Percentiles rank a stretch among this genome's conserved stretches.
Conservation (phyloP, 768 basidiomycete species). For the Tubosaeta sp. region DNA sequence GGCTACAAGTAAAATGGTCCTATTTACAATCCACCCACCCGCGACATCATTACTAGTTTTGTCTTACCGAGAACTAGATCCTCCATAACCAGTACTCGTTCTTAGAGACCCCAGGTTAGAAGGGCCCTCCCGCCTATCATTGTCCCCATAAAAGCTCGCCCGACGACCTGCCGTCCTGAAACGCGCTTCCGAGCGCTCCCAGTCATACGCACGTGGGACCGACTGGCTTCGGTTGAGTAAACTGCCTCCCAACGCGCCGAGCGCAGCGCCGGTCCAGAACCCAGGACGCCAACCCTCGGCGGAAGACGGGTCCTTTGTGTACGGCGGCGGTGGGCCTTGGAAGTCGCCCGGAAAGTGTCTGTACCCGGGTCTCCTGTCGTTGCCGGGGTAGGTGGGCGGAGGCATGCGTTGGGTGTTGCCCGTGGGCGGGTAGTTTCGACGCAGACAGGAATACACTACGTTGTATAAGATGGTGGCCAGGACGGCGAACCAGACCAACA, state of each 20-base stretch:
- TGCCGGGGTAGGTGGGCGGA: constrained; percentile 30
- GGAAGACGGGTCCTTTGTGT: constrained; percentile 38
- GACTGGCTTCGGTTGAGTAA: constrained; percentile 42
- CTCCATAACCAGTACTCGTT: constrained; percentile 75
- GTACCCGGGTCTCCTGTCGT: constrained; percentile 21
- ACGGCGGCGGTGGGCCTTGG: constrained; percentile 54
- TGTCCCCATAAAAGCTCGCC: constrained; percentile 20
- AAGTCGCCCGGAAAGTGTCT: constrained; percentile 54
- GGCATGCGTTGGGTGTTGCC: constrained; percentile 27
- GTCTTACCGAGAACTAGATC: constrained; percentile 64
- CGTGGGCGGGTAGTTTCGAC: constrained; percentile 26
- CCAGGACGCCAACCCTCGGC: constrained; percentile 55
- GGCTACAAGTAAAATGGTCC: background rate
- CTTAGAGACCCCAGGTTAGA: constrained; percentile 70
- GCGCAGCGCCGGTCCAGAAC: constrained; percentile 80
- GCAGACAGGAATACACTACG: constrained; percentile 53
- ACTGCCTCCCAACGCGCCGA: constrained; percentile 67
- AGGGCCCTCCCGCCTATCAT: constrained; percentile 64
- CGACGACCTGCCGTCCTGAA: constrained; percentile 26
- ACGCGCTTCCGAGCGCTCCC: constrained; percentile 47
- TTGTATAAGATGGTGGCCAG: constrained; percentile 53
- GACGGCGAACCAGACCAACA: constrained; percentile 51
- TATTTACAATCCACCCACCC: background rate
- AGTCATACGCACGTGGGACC: constrained; percentile 43
- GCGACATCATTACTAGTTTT: background rate